A percentile compares a stretch with the other conserved stretches of the same genome.
These are phyloP conservation scores for Phyllosticta capitalensis DNA, from an alignment of 2,329 filamentous ascomycete species.

Conservation along the genomic window DNA sequence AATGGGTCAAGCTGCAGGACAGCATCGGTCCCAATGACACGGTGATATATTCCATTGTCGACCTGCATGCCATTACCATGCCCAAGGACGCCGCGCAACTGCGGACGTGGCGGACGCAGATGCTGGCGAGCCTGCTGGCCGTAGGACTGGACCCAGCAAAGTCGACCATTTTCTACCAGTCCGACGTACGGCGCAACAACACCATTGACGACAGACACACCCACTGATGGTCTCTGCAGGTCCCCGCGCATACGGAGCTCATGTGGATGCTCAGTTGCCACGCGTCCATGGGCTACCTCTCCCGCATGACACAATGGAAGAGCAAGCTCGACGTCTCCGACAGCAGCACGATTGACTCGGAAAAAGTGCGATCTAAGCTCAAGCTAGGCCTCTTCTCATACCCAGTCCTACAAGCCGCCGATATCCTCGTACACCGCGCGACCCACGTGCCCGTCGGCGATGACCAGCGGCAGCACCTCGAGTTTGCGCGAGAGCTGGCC, in stretches of 20 bases:
- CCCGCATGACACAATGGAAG: constrained; percentile 99
- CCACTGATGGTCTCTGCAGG: constrained; percentile 33
- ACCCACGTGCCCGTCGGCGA: constrained; percentile 96
- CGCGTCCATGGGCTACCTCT: constrained; percentile 86
- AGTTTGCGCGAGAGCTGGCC: constrained; percentile 80
- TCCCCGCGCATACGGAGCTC: constrained; percentile 72
- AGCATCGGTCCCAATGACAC: constrained; percentile 46
- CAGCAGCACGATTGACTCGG: constrained; percentile 46
- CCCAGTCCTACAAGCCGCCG: constrained; percentile 88
- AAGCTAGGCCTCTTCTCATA: constrained; percentile 93
- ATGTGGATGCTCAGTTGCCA: constrained; percentile 97
- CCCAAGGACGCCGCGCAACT: constrained; percentile 57
- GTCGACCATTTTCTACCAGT: constrained; percentile 75
- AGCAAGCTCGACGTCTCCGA: constrained; percentile 47
- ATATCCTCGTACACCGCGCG: constrained; percentile 79
- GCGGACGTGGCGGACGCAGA: constrained; percentile 58
- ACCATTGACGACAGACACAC: neutral
- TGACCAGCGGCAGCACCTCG: constrained; percentile 87
- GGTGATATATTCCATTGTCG: constrained; percentile 79
- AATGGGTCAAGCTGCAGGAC: constrained; percentile 78
- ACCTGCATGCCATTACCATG: constrained; percentile 85
- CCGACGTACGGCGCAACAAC: constrained; percentile 44
- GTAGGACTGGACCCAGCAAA: constrained; percentile 72
- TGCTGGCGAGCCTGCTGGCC: constrained; percentile 70
- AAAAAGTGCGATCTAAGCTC: constrained; percentile 51